phyloP scores from a whole-genome alignment of 768 basidiomycete genomes.

The Termitomyces titanicus region DNA sequence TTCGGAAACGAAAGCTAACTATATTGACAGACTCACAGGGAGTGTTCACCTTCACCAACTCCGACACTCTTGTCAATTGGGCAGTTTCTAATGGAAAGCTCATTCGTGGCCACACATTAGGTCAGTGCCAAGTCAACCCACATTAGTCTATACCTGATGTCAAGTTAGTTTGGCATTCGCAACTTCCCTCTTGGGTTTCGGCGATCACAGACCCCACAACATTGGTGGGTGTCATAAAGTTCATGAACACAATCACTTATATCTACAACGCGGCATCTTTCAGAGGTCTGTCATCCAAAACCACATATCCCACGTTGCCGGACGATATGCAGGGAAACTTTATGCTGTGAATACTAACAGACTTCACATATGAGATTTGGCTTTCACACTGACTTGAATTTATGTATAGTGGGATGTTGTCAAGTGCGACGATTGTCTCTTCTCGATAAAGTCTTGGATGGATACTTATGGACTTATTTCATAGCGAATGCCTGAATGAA shows the following conservation, averaged over 20 bases:
- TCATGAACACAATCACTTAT: not conserved
- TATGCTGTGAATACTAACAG: constrained; percentile 27
- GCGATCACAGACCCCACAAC: not conserved
- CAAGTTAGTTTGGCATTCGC: not conserved
- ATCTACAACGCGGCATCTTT: not conserved
- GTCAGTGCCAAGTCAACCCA: constrained; percentile 12
- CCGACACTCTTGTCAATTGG: constrained; percentile 39
- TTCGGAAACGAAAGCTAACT: not conserved
- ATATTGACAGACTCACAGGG: constrained; percentile 19
- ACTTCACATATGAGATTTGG: not conserved
- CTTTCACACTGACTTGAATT: not conserved
- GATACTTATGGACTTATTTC: not conserved
- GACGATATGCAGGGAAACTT: constrained; percentile 45
- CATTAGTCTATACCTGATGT: not conserved
- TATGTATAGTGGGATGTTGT: not conserved
- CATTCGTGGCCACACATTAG: constrained; percentile 39
- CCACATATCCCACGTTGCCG: constrained; percentile 42
- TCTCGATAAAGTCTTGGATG: no score
- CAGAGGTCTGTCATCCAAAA: constrained; percentile 42
- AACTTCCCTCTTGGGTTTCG: constrained; percentile 1
- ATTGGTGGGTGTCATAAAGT: not conserved
- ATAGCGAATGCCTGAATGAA: constrained; percentile 21
- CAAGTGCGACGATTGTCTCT: not conserved
- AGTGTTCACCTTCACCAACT: constrained; percentile 25
- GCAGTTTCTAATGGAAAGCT: constrained; percentile 35